Percentiles rank a stretch among this genome's conserved stretches.
These are phyloP conservation scores for Myxozyma geophila DNA, from an alignment of 805 yeast species.

Conservation along the genomic window DNA sequence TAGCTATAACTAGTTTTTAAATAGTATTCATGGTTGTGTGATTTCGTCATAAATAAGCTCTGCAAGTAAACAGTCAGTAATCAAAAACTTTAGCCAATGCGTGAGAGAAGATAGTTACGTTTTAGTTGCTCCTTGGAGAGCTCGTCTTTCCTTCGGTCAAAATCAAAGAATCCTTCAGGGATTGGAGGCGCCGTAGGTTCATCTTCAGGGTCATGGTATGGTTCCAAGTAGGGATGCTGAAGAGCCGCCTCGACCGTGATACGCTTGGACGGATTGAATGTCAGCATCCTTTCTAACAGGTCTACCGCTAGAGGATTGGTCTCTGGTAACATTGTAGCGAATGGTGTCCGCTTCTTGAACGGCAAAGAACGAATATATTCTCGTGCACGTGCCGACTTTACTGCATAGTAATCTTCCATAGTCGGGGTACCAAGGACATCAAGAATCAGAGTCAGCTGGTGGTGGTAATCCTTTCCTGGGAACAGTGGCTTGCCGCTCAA, in stretches of 20 bases:
- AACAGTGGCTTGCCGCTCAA: slow-evolving; percentile 83
- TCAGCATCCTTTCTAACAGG: slow-evolving; percentile 66
- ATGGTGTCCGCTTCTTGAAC: slow-evolving; percentile 63
- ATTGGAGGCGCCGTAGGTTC: slow-evolving; percentile 87
- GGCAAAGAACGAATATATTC: slow-evolving; percentile 86
- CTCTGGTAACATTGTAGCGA: slow-evolving; percentile 52
- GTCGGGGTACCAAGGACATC: slow-evolving; percentile 87
- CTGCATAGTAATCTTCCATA: slow-evolving; percentile 65
- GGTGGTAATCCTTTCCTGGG: slow-evolving; percentile 93
- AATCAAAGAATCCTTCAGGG: slow-evolving; percentile 85
- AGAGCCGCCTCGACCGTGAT: slow-evolving; percentile 85
- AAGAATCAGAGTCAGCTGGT: slow-evolving; percentile 83
- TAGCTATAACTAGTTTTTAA: background rate
- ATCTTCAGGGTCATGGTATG: slow-evolving; percentile 94
- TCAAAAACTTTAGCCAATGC: background rate
- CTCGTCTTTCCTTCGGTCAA: slow-evolving; percentile 82
- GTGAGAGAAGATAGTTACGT: slow-evolving; percentile 40
- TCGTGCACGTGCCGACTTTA: slow-evolving; percentile 75
- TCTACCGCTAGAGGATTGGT: slow-evolving; percentile 70
- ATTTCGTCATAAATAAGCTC: slow-evolving; percentile 25
- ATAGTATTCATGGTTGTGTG: slow-evolving; percentile 3
- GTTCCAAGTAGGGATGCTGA: slow-evolving; percentile 78
- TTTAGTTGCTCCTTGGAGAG: slow-evolving; percentile 77
- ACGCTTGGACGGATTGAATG: slow-evolving; percentile 82
- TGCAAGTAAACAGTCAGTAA: background rate